These are phyloP conservation scores for Wickerhamiella azyma DNA, from an alignment of 805 yeast species.

Conservation along the genomic window DNA sequence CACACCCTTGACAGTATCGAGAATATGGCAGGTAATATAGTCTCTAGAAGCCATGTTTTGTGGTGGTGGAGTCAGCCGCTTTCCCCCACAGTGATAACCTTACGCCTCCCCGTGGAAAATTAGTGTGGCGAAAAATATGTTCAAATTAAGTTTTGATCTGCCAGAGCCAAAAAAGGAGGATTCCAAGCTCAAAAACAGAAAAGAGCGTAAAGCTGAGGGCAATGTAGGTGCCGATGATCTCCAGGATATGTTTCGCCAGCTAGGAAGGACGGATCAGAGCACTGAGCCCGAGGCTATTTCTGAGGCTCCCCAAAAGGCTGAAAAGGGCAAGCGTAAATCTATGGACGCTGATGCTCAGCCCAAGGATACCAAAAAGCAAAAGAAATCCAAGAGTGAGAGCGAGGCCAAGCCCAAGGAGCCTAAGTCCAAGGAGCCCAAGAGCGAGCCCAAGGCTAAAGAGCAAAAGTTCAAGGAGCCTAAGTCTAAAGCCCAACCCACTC, in stretches of 20 bases:
- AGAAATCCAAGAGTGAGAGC: conserved; percentile 11
- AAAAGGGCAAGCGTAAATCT: not conserved
- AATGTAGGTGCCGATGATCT: conserved; percentile 12
- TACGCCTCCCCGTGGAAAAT: not conserved
- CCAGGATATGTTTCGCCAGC: conserved; percentile 13
- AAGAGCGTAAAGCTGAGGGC: conserved; percentile 3
- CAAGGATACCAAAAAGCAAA: not conserved
- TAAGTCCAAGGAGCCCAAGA: conserved; percentile 17
- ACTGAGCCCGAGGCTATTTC: not conserved
- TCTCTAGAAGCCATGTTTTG: conserved; percentile 15
- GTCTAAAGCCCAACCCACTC: not conserved
- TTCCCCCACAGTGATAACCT: no score
- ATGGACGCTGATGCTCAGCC: no score
- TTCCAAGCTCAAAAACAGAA: conserved; percentile 4
- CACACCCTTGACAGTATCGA: conserved; percentile 70
- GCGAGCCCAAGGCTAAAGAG: not conserved
- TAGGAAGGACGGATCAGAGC: conserved; percentile 4
- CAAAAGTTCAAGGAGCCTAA: not conserved
- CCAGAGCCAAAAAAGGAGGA: conserved; percentile 12
- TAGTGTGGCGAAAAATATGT: conserved; percentile 10
- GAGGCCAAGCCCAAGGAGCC: conserved; percentile 18
- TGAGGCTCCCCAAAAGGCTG: not conserved
- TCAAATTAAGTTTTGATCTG: conserved; percentile 14
- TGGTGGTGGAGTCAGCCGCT: not conserved
- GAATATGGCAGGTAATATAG: conserved; percentile 79